Base-by-base conservation (phyloP, 345 rosid genomes). In the Kernera saxatilis region DNA sequence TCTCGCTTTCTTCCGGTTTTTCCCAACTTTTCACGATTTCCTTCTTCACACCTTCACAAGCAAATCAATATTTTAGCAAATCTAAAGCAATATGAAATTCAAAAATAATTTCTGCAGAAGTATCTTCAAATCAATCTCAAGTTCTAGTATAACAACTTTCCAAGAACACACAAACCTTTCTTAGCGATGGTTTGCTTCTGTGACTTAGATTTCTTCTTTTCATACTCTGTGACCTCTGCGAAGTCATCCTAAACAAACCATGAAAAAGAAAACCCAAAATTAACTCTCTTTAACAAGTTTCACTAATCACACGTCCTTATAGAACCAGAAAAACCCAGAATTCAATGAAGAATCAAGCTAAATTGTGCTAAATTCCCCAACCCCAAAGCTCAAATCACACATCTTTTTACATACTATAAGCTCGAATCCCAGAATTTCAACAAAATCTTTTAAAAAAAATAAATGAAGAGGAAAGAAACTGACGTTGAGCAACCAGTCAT, bases 191-290 rank as follows among this genome's bases (percentile, higher is more conserved):
- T 46, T 46, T 45, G 53, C 69, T 78, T 87, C 59, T 36, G 84
- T 11, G 78, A 72, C 78, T 79, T 85, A 14, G 80, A 25, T 74
- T 69, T 84, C 82, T 73, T 84, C 56, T 82, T 78, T 57, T 75
- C 71, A 74, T 82, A 91, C 59, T 84, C 94, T 64, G 76, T 26
- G 6, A 81, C 76, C 84, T 91, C 91, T 11, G 96, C 94, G 71
- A 87, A 87, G 56, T 86, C 92, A 66, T 89, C 91, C 99, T 94
- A 86, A 25, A 74, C 50, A 53, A 67, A 22, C 66, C 35, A 71
- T 43, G 19, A 41, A 35, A 12, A 18, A 40, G 12, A 44, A 29
- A 7, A 3, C 62, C 67, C 26, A 54, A 67, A 55, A 22, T 58
- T 67, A 29, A 57, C 33, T 66, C 44, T 29, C 53, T 49, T 36